Evolutionary conservation across 345 rosid genomes (phyloP).

Genomic region (Aethionema arabicum): DNA sequence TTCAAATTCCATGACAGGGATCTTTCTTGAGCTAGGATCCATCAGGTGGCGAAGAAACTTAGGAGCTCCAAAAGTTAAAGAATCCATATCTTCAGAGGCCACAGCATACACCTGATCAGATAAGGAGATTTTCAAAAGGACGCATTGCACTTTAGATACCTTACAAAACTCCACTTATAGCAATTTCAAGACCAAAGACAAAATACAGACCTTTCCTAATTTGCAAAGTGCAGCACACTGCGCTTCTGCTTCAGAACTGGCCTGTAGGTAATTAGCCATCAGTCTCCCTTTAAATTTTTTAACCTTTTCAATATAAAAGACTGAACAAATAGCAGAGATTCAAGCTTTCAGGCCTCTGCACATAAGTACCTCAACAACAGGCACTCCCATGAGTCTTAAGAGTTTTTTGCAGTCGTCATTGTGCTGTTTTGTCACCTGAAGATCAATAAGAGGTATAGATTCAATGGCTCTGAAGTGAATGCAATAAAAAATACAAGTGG

Average conservation of each 20-base stretch:
- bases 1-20: slow-evolving; percentile 94
- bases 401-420: slow-evolving; percentile 93
- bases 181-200: not conserved
- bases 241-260: slow-evolving; percentile 96
- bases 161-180: slow-evolving; percentile 5
- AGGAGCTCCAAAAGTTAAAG: slow-evolving; percentile 93
- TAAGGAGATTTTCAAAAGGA: slow-evolving; percentile 6
- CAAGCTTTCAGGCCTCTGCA: not conserved
- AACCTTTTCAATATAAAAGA: slow-evolving; percentile 4
- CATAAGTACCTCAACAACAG: slow-evolving; percentile 69
- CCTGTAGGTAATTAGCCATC: slow-evolving; percentile 46
- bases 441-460: not conserved
- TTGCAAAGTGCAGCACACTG: slow-evolving; percentile 94
- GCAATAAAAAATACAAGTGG: not conserved
- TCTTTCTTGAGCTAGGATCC: slow-evolving; percentile 94
- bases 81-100: slow-evolving; percentile 99
- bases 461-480: slow-evolving; percentile 9
- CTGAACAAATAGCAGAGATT: not conserved
- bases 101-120: slow-evolving; percentile 82
- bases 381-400: slow-evolving; percentile 86
- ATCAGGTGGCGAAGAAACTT: slow-evolving; percentile 94
- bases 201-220: slow-evolving; percentile 64
- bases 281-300: slow-evolving; percentile 9
- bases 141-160: not conserved
- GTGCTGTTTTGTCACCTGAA: slow-evolving; percentile 83